Percentiles rank a stretch among this genome's conserved stretches.
Conservation (phyloP, 2,329 filamentous ascomycete species). For the Rhynchosporium secalis region DNA sequence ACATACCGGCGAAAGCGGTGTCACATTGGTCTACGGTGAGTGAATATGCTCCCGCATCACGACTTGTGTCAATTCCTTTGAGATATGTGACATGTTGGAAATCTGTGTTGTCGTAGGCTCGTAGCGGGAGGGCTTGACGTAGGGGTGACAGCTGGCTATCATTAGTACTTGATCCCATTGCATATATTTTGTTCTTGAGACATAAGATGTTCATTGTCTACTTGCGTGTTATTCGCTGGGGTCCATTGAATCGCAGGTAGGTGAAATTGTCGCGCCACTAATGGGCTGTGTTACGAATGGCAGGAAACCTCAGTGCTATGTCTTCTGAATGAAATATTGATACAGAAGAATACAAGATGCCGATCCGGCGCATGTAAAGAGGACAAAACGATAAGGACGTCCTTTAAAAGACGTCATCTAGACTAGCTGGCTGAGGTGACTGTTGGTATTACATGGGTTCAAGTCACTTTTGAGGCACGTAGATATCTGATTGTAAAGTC, state of each 20-base stretch:
- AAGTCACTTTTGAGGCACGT: too few species aligned
- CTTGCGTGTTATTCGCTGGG: background rate
- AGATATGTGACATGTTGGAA: background rate
- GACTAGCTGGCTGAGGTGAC: background rate
- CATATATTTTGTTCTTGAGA: background rate
- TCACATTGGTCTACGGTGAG: slow-evolving; percentile 15
- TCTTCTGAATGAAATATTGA: background rate
- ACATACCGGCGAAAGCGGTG: slow-evolving; percentile 15
- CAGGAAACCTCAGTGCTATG: background rate
- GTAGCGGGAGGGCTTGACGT: background rate
- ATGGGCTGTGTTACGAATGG: background rate
- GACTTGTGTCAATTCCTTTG: slow-evolving; percentile 9
- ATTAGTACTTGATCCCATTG: background rate
- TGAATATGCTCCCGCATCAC: slow-evolving; percentile 12
- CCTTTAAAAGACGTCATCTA: background rate
- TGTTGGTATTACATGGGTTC: background rate
- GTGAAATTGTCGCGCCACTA: background rate
- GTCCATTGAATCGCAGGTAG: background rate
- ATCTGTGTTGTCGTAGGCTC: background rate
- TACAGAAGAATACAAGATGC: background rate
- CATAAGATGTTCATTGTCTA: background rate
- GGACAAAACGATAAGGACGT: background rate
- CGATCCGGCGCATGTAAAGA: background rate
- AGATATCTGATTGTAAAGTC: too few species aligned
- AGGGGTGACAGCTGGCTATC: background rate